These are phyloP conservation scores for Elasticomyces elasticus DNA, from an alignment of 495 filamentous ascomycete species.

Conservation along the genomic window DNA sequence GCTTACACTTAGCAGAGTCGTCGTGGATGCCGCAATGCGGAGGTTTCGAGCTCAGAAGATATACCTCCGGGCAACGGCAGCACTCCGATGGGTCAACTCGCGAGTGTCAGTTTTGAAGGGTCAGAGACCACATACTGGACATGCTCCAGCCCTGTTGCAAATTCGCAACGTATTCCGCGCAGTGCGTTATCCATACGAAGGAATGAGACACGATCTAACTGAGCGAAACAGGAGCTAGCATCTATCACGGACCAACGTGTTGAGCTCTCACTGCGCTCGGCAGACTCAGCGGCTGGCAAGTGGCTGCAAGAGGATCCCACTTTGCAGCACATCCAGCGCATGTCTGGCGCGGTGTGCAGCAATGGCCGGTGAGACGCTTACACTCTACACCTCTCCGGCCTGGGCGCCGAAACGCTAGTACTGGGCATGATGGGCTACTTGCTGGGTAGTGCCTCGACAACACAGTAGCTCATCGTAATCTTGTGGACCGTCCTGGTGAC, in stretches of 20 bases:
- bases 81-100: slow-evolving; percentile 68
- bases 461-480: background rate
- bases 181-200: slow-evolving; percentile 38
- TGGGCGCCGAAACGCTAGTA: background rate
- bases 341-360: slow-evolving; percentile 8
- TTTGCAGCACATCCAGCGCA: slow-evolving; percentile 4
- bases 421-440: too few species aligned
- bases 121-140: slow-evolving; percentile 47
- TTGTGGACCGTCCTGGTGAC: background rate
- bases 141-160: slow-evolving; percentile 48
- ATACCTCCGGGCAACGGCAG: slow-evolving; percentile 67
- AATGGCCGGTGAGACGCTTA: slow-evolving; percentile 7
- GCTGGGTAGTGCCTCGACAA: too few species aligned
- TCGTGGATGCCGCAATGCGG: slow-evolving; percentile 66
- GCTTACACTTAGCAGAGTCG: slow-evolving; percentile 44
- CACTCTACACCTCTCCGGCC: background rate
- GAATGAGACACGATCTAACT: background rate
- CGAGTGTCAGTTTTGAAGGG: slow-evolving; percentile 58
- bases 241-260: slow-evolving; percentile 32
- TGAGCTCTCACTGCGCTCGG: slow-evolving; percentile 28
- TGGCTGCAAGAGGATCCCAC: slow-evolving; percentile 33
- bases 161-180: slow-evolving; percentile 50
- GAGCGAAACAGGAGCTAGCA: slow-evolving; percentile 26
- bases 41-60: slow-evolving; percentile 80
- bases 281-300: slow-evolving; percentile 30